These are phyloP conservation scores for Meira nashicola DNA, from an alignment of 1,284 basidiomycete genomes.

Conservation along the genomic window DNA sequence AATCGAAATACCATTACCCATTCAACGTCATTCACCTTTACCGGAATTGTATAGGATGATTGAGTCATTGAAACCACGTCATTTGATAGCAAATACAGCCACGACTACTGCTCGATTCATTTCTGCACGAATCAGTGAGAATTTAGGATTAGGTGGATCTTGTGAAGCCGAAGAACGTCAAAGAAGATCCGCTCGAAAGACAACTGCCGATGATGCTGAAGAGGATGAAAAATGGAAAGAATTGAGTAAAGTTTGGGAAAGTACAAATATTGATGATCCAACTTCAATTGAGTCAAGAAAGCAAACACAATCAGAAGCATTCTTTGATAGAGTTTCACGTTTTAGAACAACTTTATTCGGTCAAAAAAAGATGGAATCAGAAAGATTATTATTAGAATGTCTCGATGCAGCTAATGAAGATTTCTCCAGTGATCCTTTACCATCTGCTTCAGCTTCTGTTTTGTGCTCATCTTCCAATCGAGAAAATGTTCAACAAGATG, in stretches of 20 bases:
- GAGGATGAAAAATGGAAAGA: neutral
- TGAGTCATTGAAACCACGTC: constrained; percentile 3
- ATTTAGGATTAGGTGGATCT: neutral
- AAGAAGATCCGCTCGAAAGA: neutral
- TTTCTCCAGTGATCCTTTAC: too few species aligned
- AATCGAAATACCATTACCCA: neutral
- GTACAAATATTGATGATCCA: too few species aligned
- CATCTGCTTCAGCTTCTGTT: neutral
- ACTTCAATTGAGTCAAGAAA: neutral
- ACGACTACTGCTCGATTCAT: neutral
- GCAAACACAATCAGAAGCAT: neutral
- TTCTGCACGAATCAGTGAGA: neutral
- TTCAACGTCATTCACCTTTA: constrained; percentile 13
- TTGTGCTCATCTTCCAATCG: neutral
- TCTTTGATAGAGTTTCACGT: neutral
- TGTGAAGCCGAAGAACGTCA: neutral
- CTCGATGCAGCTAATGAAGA: neutral
- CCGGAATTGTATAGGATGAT: constrained; percentile 7
- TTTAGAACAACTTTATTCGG: neutral
- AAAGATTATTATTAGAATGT: neutral
- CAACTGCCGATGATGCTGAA: neutral
- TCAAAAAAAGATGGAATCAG: neutral
- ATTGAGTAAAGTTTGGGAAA: neutral
- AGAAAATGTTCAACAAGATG: too few species aligned
- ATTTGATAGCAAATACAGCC: constrained; percentile 12